A percentile compares a stretch with the other conserved stretches of the same genome.
phyloP scores from a whole-genome alignment of 2,329 filamentous ascomycete genomes.

The Penicillium thymicola region DNA sequence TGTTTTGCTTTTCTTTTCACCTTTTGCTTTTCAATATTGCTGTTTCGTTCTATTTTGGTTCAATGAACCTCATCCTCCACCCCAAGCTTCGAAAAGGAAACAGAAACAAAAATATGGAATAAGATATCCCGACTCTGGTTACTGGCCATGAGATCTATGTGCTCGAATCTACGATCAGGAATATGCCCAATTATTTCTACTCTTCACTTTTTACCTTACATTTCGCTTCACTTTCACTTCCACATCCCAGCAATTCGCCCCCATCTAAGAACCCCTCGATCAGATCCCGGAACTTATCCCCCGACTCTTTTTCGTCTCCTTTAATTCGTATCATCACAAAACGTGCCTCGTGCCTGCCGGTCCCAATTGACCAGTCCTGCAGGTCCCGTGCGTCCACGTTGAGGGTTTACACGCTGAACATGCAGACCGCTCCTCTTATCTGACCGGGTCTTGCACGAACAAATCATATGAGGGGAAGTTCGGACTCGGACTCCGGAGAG shows the following conservation, averaged over 20 bases:
- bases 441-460: not conserved
- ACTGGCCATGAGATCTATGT: not conserved
- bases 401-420: not conserved
- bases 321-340: not conserved
- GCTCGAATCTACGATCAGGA: not conserved
- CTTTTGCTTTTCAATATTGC: not conserved
- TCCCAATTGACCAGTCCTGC: not conserved
- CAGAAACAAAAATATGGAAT: constrained; percentile 4
- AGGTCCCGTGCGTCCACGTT: constrained; percentile 1
- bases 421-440: constrained; percentile 8
- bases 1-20: not conserved
- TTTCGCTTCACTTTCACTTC: not conserved
- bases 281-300: not conserved
- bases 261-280: not conserved
- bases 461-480: not conserved
- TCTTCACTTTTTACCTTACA: not conserved
- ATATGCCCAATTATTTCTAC: not conserved
- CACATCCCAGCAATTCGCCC: not conserved
- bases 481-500: not conserved
- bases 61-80: not conserved
- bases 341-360: not conserved
- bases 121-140: constrained; percentile 9
- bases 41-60: constrained; percentile 6
- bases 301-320: not conserved
- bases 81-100: constrained; percentile 1